phyloP scores from a whole-genome alignment of 1,284 basidiomycete genomes.

The Pisolithus thermaeus region DNA sequence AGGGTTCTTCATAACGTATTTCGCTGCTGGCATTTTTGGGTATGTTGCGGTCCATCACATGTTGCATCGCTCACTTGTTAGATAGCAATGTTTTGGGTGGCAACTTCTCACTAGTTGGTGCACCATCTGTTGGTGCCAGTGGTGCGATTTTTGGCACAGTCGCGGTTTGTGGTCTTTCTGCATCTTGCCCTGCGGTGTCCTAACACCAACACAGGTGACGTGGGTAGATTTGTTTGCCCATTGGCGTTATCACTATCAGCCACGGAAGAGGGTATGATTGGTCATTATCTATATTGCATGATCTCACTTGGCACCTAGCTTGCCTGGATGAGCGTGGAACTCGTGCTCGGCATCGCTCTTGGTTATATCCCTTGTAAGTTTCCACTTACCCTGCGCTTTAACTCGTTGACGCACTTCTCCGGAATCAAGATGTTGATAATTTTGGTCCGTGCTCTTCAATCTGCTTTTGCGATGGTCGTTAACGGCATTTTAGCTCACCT shows the following conservation, averaged over 20 bases:
- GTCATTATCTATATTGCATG: background rate
- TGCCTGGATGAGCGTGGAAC: constrained; percentile 78
- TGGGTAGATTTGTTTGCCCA: constrained; percentile 91
- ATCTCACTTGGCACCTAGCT: constrained; percentile 39
- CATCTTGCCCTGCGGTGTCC: background rate
- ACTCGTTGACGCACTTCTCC: constrained; percentile 9
- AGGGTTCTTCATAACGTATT: constrained; percentile 79
- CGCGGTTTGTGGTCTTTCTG: constrained; percentile 46
- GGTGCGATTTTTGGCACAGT: constrained; percentile 93
- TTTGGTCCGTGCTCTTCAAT: constrained; percentile 48
- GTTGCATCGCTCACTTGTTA: constrained; percentile 6
- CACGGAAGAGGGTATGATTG: constrained; percentile 61
- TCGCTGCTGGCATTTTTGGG: constrained; percentile 89
- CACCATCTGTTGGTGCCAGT: constrained; percentile 91
- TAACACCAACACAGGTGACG: constrained; percentile 41
- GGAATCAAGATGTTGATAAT: constrained; percentile 60
- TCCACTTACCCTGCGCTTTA: background rate
- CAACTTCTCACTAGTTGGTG: constrained; percentile 84
- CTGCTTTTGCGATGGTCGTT: background rate
- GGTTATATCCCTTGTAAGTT: constrained; percentile 76
- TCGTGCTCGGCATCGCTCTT: constrained; percentile 79
- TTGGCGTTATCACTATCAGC: constrained; percentile 84
- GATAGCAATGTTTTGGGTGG: constrained; percentile 78
- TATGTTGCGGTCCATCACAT: constrained; percentile 26
- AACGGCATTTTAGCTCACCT: constrained; percentile 52